Conservation (phyloP, 352 stramenopile species). For the Phytopythium aichiense region DNA sequence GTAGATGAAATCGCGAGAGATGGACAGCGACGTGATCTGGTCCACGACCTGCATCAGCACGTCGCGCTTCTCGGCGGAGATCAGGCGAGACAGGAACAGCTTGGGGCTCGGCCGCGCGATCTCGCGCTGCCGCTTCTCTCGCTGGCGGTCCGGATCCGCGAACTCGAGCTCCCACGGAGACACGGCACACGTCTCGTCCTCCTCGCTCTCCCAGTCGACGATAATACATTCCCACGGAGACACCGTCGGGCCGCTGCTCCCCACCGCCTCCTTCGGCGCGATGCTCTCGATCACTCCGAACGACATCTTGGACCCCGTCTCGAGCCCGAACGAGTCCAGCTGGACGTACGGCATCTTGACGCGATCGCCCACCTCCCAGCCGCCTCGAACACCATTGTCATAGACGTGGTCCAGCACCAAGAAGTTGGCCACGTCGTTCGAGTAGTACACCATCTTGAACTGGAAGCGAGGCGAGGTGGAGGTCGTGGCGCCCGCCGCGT, state of each 20-base stretch:
- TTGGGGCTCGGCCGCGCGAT: slow-evolving; percentile 25
- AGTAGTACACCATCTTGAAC: slow-evolving; percentile 73
- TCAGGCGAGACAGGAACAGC: slow-evolving; percentile 45
- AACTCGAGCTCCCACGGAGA: slow-evolving; percentile 82
- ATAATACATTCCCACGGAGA: slow-evolving; percentile 78
- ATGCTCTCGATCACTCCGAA: slow-evolving; percentile 58
- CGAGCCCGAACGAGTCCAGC: slow-evolving; percentile 54
- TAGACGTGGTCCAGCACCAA: slow-evolving; percentile 81
- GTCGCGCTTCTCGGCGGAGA: slow-evolving; percentile 43
- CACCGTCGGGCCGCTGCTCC: slow-evolving; percentile 11
- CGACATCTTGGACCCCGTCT: slow-evolving; percentile 51
- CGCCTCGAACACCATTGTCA: slow-evolving; percentile 67
- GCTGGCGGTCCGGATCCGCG: slow-evolving; percentile 20
- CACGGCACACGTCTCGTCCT: slow-evolving; percentile 63
- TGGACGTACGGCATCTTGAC: slow-evolving; percentile 75
- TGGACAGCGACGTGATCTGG: slow-evolving; percentile 60
- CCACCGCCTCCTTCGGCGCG: slow-evolving; percentile 19
- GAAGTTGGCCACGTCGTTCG: slow-evolving; percentile 82
- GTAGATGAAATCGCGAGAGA: slow-evolving; percentile 77
- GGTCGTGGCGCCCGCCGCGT: not conserved
- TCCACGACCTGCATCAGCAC: slow-evolving; percentile 52
- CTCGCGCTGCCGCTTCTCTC: slow-evolving; percentile 41
- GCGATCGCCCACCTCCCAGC: slow-evolving; percentile 64
- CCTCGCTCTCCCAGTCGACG: slow-evolving; percentile 66
- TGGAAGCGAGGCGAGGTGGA: slow-evolving; percentile 32